phyloP scores from a whole-genome alignment of 768 basidiomycete genomes.

The Tylopilus cervinicoccineus region DNA sequence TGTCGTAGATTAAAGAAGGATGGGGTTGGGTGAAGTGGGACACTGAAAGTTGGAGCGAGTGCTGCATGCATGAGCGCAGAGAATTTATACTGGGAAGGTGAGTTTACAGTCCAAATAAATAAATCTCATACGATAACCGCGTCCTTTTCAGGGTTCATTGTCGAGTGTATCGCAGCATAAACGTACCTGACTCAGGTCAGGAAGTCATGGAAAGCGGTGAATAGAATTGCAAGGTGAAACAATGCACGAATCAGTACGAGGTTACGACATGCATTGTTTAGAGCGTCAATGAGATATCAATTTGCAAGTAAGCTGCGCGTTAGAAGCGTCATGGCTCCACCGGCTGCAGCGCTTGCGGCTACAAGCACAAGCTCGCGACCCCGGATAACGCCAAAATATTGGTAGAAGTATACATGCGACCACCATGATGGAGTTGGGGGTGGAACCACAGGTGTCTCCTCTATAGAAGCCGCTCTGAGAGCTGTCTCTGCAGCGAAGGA shows the following conservation, averaged over 20 bases:
- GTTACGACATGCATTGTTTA: background rate
- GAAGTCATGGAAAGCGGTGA: constrained; percentile 6
- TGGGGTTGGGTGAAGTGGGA: constrained; percentile 71
- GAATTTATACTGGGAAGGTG: constrained; percentile 50
- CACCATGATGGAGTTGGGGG: constrained; percentile 5
- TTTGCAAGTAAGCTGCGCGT: constrained; percentile 15
- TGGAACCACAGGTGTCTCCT: background rate
- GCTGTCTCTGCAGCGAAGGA: background rate
- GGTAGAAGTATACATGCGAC: constrained; percentile 9
- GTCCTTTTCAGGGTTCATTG: constrained; percentile 24
- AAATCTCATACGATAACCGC: background rate
- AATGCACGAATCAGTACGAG: background rate
- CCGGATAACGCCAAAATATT: constrained; percentile 6
- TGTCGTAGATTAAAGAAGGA: constrained; percentile 52
- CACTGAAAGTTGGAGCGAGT: constrained; percentile 42
- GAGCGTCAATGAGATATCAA: constrained; percentile 11
- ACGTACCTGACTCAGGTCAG: background rate
- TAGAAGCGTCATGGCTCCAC: constrained; percentile 25
- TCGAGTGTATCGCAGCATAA: constrained; percentile 27
- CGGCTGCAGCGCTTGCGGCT: constrained; percentile 27
- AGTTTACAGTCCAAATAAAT: background rate
- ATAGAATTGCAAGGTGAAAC: background rate
- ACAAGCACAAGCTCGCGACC: constrained; percentile 26
- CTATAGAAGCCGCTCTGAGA: constrained; percentile 2
- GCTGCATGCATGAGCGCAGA: constrained; percentile 36